A percentile compares a stretch with the other conserved stretches of the same genome.
Conservation (phyloP, 2,329 filamentous ascomycete species). For the Metarhizium guizhouense region DNA sequence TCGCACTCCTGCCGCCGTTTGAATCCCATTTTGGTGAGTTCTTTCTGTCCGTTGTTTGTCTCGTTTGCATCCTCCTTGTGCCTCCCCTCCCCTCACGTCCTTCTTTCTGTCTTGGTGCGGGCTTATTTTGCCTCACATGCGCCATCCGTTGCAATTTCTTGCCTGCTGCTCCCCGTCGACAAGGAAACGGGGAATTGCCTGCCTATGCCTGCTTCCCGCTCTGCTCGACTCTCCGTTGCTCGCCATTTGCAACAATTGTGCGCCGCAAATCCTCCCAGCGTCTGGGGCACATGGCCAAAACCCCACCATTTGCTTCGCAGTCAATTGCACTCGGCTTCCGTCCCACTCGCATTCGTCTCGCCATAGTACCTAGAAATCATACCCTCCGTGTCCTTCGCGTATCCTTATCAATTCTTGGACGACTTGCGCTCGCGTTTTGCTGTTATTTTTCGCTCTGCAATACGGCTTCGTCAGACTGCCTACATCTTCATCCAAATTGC, state of each 20-base stretch:
- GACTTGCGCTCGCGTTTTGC: neutral
- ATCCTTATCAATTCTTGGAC: neutral
- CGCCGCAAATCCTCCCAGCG: conserved; percentile 4
- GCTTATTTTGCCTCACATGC: conserved; percentile 4
- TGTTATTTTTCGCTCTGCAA: neutral
- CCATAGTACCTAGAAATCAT: conserved; percentile 1
- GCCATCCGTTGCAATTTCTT: conserved; percentile 1
- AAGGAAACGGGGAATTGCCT: conserved; percentile 1
- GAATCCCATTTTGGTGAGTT: conserved; percentile 3
- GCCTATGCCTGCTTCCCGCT: conserved; percentile 2
- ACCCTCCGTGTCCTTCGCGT: neutral
- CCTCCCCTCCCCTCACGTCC: conserved; percentile 3
- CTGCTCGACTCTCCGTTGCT: conserved; percentile 1
- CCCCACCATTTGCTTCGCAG: conserved; percentile 1
- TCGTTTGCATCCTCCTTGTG: neutral
- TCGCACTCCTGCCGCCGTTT: neutral
- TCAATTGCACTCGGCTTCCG: neutral
- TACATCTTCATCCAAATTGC: neutral
- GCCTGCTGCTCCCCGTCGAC: neutral
- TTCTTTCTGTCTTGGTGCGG: conserved; percentile 7
- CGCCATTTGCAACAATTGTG: conserved; percentile 3
- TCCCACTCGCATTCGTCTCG: neutral
- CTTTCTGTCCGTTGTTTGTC: neutral
- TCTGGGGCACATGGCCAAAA: conserved; percentile 1
- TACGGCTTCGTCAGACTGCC: neutral